Conservation (phyloP, 306 rosid species). For the Ziziphus jujuba region DNA sequence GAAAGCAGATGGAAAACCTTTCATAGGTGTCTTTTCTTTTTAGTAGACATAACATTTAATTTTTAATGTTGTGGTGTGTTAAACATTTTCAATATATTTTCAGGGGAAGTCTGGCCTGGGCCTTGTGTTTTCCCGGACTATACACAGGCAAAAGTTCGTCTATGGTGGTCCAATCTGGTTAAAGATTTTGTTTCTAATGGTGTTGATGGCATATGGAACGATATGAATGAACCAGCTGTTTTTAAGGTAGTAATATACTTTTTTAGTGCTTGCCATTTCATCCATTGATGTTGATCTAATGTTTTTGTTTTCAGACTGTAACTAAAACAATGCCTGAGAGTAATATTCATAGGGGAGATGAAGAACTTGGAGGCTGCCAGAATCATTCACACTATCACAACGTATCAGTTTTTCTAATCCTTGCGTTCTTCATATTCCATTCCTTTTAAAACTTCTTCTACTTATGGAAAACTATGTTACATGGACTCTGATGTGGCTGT, state of each 20-base stretch:
- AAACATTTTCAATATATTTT: constrained; percentile 24
- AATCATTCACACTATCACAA: constrained; percentile 87
- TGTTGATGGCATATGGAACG: constrained; percentile 98
- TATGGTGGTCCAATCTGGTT: constrained; percentile 91
- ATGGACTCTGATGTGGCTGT: too few relatives aligned
- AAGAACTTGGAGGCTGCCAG: constrained; percentile 85
- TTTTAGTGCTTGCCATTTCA: neutral
- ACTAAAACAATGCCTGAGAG: constrained; percentile 92
- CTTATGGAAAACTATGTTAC: neutral
- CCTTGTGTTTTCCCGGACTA: constrained; percentile 93
- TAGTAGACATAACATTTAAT: neutral
- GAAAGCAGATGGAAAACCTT: constrained; percentile 69
- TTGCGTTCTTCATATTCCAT: constrained; percentile 10
- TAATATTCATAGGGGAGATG: constrained; percentile 88
- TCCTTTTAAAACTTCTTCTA: constrained; percentile 1
- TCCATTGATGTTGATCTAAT: neutral
- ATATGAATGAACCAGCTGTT: constrained; percentile 93
- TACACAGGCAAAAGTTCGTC: constrained; percentile 75
- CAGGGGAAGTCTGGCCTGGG: constrained; percentile 95
- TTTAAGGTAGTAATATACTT: constrained; percentile 59
- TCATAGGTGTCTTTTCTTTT: constrained; percentile 47
- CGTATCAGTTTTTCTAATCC: constrained; percentile 45
- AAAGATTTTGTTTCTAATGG: constrained; percentile 74
- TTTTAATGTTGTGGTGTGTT: constrained; percentile 4
- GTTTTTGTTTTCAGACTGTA: constrained; percentile 43